phyloP scores from a whole-genome alignment of 1,284 basidiomycete genomes.

The Mycena sp. region DNA sequence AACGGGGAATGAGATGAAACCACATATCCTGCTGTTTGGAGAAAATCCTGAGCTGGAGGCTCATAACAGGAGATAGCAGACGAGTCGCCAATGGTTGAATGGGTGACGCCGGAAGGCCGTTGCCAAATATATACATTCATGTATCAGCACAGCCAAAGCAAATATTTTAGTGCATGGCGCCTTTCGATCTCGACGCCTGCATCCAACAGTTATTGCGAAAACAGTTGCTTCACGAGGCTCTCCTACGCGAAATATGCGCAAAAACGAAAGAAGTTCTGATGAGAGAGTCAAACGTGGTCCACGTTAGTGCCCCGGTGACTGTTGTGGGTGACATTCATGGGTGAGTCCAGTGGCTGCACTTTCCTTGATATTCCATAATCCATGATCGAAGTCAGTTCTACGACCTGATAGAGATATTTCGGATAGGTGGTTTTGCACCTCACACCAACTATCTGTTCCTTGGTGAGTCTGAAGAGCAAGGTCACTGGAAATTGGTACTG shows the following conservation, averaged over 20 bases:
- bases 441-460: conserved; percentile 98
- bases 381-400: conserved; percentile 89
- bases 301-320: conserved; percentile 96
- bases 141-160: no score
- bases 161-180: no score
- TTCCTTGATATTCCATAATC: conserved; percentile 29
- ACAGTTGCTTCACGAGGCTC: conserved; percentile 91
- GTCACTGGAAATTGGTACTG: not conserved
- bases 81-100: no score
- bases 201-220: conserved; percentile 91
- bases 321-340: conserved; percentile 99
- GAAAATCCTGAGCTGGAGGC: no score
- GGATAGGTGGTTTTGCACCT: conserved; percentile 96
- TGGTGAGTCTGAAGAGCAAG: conserved; percentile 55
- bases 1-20: no score
- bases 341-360: conserved; percentile 52
- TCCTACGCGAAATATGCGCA: conserved; percentile 96
- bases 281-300: conserved; percentile 98
- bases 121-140: conserved; percentile 4
- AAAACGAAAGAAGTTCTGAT: conserved; percentile 99
- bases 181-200: conserved; percentile 95
- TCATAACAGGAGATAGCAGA: no score
- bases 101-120: not conserved
- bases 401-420: conserved; percentile 98
- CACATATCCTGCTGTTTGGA: no score